phyloP scores from a whole-genome alignment of 2,329 filamentous ascomycete species.

The Diaporthe eres region DNA sequence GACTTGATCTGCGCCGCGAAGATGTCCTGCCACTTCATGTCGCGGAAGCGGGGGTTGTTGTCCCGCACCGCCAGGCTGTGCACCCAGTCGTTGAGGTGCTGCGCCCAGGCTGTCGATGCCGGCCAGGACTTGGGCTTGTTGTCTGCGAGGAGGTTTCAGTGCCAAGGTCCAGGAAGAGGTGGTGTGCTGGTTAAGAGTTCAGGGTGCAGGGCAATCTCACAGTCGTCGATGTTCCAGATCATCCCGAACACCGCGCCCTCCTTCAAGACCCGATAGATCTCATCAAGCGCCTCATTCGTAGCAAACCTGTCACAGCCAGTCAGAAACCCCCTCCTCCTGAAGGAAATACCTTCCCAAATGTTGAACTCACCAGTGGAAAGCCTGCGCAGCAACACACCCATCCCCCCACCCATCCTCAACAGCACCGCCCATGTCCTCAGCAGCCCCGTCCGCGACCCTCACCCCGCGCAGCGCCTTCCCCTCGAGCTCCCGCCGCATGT shows the following conservation, averaged over 20 bases:
- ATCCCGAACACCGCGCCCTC: constrained; percentile 73
- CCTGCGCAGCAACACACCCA: constrained; percentile 76
- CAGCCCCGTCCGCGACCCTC: constrained; percentile 69
- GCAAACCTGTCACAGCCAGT: constrained; percentile 71
- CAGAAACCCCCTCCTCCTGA: neutral
- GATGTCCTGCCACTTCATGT: constrained; percentile 73
- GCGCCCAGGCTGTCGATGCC: constrained; percentile 72
- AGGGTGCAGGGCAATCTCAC: constrained; percentile 48
- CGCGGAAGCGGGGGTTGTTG: constrained; percentile 74
- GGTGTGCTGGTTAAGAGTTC: too few species aligned
- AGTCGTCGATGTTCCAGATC: constrained; percentile 83
- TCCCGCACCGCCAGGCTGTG: constrained; percentile 65
- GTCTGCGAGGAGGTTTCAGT: constrained; percentile 59
- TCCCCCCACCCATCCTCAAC: constrained; percentile 70
- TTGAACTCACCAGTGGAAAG: constrained; percentile 68
- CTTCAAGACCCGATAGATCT: constrained; percentile 77
- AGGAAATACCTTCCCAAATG: neutral
- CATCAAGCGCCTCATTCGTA: constrained; percentile 70
- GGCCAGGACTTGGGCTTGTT: constrained; percentile 73
- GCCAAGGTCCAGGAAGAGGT: neutral
- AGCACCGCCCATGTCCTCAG: constrained; percentile 61
- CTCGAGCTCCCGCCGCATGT: constrained; percentile 75
- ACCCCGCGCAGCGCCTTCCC: constrained; percentile 71
- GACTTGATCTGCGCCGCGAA: constrained; percentile 72
- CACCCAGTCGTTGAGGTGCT: constrained; percentile 72